Evolutionary conservation across 169 alveolate genomes (phyloP), one percentile per base, ranked within the genome.

Genomic region (Plasmodium knowlesi): DNA sequence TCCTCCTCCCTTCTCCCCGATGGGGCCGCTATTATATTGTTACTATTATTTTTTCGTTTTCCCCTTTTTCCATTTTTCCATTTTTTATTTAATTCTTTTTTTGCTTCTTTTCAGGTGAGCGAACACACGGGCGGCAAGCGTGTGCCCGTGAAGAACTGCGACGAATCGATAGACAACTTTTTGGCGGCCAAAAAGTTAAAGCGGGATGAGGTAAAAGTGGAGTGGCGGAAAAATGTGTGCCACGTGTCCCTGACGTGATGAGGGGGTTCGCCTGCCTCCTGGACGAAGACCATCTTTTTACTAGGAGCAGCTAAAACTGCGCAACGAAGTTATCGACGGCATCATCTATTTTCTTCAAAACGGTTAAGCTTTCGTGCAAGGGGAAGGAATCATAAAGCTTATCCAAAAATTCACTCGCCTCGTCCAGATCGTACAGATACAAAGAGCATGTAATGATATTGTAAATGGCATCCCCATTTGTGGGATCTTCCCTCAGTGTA

Each of bases 401-500:
- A 6, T 79, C 82, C 82, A 89, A 89, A 50, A 61, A 89, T 1
- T 78, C 90, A 39, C 71, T 43, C 12, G 94, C 94, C 43, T 89
- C 94, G 1, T 89, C 94, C 46, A 89, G 34, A 32, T 89, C 94
- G 43, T 67, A 80, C n/a, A 89, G 67, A 79, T 89, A 89, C 25
- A 89, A 57, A 22, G 94, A 89, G 28, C 94, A 89, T 16, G 94
- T 79, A 61, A 89, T 79, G 16, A 89, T 41, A 70, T 89, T 89
- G 73, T 79, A 73, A 28, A 89, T 16, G 25, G 43, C 72, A 50
- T 89, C 94, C 28, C 78, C 76, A 41, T 70, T 67, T 16, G n/a
- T 19, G 22, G 82, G 71, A 54, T 89, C 83, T 39, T 61, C 82
- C 71, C 46, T 71, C 10, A 85, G 25, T 30, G 93, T 28, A 32